A percentile compares a stretch with the other conserved stretches of the same genome.
These are phyloP conservation scores for Neurospora sp. DNA, from an alignment of 2,329 filamentous ascomycete species.

Conservation along the genomic window DNA sequence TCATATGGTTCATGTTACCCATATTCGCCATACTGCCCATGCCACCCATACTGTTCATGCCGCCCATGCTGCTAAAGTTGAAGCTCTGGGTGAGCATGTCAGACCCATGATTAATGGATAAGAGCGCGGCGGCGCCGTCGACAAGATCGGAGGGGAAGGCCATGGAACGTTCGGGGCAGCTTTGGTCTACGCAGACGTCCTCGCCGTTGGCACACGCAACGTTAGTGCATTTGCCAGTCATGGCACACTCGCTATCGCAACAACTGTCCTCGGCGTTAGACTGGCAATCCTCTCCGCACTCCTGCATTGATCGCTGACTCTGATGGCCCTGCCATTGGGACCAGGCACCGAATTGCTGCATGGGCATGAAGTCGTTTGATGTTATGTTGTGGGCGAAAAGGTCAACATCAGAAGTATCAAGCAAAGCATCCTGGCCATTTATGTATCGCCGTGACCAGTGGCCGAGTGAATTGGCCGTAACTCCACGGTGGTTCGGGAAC, in stretches of 20 bases:
- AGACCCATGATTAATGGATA: conserved; percentile 22
- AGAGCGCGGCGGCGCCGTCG: conserved; percentile 20
- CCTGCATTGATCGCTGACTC: conserved; percentile 5
- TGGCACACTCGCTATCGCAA: conserved; percentile 21
- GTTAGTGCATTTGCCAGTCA: conserved; percentile 20
- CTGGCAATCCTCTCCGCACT: conserved; percentile 17
- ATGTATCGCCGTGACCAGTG: conserved; percentile 9
- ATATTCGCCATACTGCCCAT: background rate
- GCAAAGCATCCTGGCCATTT: background rate
- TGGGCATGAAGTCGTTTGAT: background rate
- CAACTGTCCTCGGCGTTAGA: conserved; percentile 16
- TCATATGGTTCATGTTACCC: background rate
- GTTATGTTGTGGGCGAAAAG: background rate
- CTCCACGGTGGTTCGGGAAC: conserved; percentile 17
- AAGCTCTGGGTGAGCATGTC: conserved; percentile 9
- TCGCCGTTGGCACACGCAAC: conserved; percentile 18
- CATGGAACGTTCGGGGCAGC: conserved; percentile 16
- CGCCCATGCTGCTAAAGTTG: conserved; percentile 3
- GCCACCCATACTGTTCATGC: background rate
- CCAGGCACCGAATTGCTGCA: background rate
- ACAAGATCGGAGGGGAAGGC: conserved; percentile 17
- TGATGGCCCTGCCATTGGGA: conserved; percentile 11
- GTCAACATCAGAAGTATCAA: background rate
- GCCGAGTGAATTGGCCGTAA: conserved; percentile 6
- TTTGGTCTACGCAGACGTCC: conserved; percentile 21